These are phyloP conservation scores for Colletotrichum cuscutae DNA, from an alignment of 2,329 filamentous ascomycete species.

Conservation along the genomic window DNA sequence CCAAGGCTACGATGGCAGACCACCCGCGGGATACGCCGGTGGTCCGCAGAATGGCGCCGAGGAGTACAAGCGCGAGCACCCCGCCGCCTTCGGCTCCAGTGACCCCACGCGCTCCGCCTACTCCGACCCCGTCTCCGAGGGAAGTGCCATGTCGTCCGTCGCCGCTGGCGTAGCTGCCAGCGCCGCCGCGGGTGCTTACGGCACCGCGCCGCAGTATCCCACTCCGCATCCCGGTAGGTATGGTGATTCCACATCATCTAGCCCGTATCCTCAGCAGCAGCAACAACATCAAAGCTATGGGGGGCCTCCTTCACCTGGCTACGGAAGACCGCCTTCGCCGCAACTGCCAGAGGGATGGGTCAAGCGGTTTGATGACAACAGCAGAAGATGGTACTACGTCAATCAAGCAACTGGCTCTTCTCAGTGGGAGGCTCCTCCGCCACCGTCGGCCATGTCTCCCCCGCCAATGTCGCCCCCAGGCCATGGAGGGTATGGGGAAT, in stretches of 20 bases:
- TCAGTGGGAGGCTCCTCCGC: conserved; percentile 62
- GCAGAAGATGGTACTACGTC: conserved; percentile 67
- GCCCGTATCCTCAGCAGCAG: conserved; percentile 23
- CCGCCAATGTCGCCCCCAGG: conserved; percentile 26
- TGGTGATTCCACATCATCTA: neutral
- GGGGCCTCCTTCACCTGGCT: conserved; percentile 14
- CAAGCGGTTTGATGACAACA: conserved; percentile 64
- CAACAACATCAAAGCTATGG: conserved; percentile 23
- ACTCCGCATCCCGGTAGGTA: conserved; percentile 26
- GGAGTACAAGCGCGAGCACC: conserved; percentile 29
- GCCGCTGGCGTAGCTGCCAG: conserved; percentile 1
- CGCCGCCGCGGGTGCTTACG: conserved; percentile 31
- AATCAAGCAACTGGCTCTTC: conserved; percentile 64
- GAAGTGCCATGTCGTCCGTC: conserved; percentile 5
- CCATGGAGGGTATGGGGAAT: conserved; percentile 34
- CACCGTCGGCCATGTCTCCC: conserved; percentile 9
- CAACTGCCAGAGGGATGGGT: conserved; percentile 64
- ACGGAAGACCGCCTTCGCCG: conserved; percentile 42
- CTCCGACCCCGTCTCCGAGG: conserved; percentile 11
- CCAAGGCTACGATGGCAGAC: conserved; percentile 29
- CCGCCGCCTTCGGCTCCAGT: conserved; percentile 27
- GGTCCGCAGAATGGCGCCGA: conserved; percentile 33
- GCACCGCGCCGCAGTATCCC: conserved; percentile 26
- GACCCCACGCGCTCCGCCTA: conserved; percentile 22
- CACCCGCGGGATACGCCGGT: conserved; percentile 32